Base-by-base conservation (phyloP, 805 yeast species). In the Alloascoidea hylecoeti region DNA sequence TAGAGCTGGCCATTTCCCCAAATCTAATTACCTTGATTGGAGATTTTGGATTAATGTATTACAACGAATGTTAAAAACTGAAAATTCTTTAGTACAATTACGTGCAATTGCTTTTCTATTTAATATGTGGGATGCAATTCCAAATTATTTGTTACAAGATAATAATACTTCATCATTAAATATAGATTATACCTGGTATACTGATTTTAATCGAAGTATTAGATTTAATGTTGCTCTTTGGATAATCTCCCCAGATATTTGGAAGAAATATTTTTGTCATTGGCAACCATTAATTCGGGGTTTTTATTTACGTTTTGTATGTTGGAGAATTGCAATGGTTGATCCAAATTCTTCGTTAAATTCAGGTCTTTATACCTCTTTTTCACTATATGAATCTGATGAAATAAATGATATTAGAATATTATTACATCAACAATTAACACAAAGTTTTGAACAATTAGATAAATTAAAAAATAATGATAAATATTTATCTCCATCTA, bases 261-360 rank as follows among this genome's bases (percentile, higher is more conserved):
- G 88, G 78, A 55, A 55, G 23, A 58, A 63, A 36, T 70, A 69
- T 42, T 74, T 84, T 48, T 68, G 76, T 30, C 94, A 85, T 55
- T 85, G 94, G 84, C 70, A 75, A 48, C 86, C 94, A 2, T 54
- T 83, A 14, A 75, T 82, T 16, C 61, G 95, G 28, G 68, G 79
- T 3, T 80, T 75, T 48, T 84, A 75, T 52, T 62, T 70, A 36
- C 61, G 86, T 33, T 61, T 84, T 16, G 42, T 84, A 14, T 64
- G 82, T 36, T 84, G 89, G 80, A 68, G 83, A 44, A 54, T 78
- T 34, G 53, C 59, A 9, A 38, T 23, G 13, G 9, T 23, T 9
- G 30, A 23, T 23, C 30, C 30, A 9, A 9, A 9, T 23, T 23
- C 30, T 9, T 23, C 30, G 13, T 23, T 23, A 9, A n/a, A 9